Percentiles rank a stretch among this genome's conserved stretches.
Conservation (phyloP, 2,329 filamentous ascomycete genomes). For the Lecanicillium sp. region DNA sequence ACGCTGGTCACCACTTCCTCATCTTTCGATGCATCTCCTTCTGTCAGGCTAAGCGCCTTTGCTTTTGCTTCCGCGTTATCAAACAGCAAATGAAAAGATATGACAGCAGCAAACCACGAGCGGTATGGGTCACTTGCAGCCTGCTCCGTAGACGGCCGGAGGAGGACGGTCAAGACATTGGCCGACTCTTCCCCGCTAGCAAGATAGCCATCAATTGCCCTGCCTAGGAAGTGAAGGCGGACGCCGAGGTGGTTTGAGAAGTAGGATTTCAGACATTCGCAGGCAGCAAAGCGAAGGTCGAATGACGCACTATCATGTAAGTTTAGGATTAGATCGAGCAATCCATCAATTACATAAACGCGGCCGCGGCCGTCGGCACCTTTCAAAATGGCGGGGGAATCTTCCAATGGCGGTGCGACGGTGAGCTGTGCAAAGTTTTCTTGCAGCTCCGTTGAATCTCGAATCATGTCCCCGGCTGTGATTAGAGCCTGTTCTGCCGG, state of each 20-base stretch:
- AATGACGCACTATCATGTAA: constrained; percentile 60
- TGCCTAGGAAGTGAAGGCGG: constrained; percentile 73
- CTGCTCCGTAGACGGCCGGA: constrained; percentile 56
- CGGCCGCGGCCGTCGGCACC: constrained; percentile 45
- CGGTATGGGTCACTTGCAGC: constrained; percentile 74
- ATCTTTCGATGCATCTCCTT: constrained; percentile 80
- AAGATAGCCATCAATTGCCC: constrained; percentile 82
- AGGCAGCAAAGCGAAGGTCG: constrained; percentile 76
- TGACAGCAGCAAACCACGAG: constrained; percentile 80
- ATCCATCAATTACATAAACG: constrained; percentile 87
- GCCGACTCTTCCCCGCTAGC: constrained; percentile 73
- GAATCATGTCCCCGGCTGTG: constrained; percentile 83
- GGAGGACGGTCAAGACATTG: constrained; percentile 78
- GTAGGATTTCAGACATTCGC: constrained; percentile 88
- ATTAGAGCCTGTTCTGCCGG: constrained; percentile 55
- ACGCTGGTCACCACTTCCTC: constrained; percentile 95
- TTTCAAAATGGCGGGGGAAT: constrained; percentile 25
- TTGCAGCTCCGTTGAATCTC: constrained; percentile 71
- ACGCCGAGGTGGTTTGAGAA: constrained; percentile 76
- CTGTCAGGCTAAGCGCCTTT: constrained; percentile 71
- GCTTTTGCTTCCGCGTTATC: constrained; percentile 74
- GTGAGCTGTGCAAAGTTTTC: constrained; percentile 84
- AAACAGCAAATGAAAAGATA: constrained; percentile 78
- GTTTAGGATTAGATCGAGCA: constrained; percentile 75
- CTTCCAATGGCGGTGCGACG: constrained; percentile 54